Conservation (phyloP, 345 rosid genomes). For the Lepidium aucheri region DNA sequence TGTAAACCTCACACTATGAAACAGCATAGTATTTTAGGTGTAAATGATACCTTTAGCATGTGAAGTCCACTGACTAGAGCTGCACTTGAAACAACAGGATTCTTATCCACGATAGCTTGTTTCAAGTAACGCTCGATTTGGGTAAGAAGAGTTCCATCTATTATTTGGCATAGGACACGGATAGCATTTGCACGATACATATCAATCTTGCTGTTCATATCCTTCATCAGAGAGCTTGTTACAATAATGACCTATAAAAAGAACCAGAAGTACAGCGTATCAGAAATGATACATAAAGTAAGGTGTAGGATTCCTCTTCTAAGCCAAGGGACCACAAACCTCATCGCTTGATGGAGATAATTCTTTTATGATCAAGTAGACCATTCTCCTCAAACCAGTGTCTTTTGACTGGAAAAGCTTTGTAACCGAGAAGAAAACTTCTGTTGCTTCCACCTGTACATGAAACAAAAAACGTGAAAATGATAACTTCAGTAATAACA, state of each 20-base stretch:
- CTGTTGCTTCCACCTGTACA: slow-evolving; percentile 71
- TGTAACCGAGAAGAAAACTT: slow-evolving; percentile 85
- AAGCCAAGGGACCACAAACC: slow-evolving; percentile 32
- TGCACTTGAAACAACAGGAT: slow-evolving; percentile 99
- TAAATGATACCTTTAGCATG: slow-evolving; percentile 65
- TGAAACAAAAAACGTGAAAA: not conserved
- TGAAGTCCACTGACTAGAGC: slow-evolving; percentile 97
- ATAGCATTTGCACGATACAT: slow-evolving; percentile 98
- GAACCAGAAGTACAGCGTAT: slow-evolving; percentile 5
- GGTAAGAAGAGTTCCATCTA: slow-evolving; percentile 86
- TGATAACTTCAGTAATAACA: not conserved
- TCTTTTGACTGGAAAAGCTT: slow-evolving; percentile 89
- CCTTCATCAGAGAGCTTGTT: slow-evolving; percentile 98
- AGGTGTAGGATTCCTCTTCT: not conserved
- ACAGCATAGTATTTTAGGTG: not conserved
- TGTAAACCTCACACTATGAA: not conserved
- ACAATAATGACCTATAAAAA: slow-evolving; percentile 80
- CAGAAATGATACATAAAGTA: not conserved
- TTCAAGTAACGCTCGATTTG: slow-evolving; percentile 94
- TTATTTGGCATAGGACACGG: slow-evolving; percentile 91
- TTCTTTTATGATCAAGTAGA: slow-evolving; percentile 85
- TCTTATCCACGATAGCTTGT: slow-evolving; percentile 98
- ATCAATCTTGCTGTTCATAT: slow-evolving; percentile 97
- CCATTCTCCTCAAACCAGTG: slow-evolving; percentile 86
- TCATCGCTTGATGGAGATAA: slow-evolving; percentile 83